phyloP scores from a whole-genome alignment of 1,284 basidiomycete genomes.

The Fomitopsis pinicola region DNA sequence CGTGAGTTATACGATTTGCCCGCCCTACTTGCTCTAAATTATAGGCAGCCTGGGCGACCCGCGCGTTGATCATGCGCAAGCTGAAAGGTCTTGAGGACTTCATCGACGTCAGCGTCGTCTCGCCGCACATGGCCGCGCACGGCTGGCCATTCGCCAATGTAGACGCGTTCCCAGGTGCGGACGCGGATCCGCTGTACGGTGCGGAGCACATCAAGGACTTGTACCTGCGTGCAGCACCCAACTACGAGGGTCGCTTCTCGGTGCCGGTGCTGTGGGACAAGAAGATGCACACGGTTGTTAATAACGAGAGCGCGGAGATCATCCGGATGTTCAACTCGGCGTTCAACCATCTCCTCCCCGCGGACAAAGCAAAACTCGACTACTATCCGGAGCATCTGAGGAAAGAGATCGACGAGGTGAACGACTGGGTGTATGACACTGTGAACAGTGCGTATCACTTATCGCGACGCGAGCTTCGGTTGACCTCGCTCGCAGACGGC shows the following conservation, averaged over 20 bases:
- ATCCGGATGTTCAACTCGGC: slow-evolving; percentile 88
- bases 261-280: slow-evolving; percentile 97
- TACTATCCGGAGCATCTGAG: slow-evolving; percentile 18
- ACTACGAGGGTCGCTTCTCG: slow-evolving; percentile 77
- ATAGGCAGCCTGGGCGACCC: slow-evolving; percentile 83
- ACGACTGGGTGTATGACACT: slow-evolving; percentile 82
- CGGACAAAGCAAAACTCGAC: slow-evolving; percentile 49
- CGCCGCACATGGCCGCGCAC: slow-evolving; percentile 77
- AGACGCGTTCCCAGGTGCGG: slow-evolving; percentile 70
- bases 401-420: slow-evolving; percentile 80
- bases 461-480: not conserved
- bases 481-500: slow-evolving; percentile 46
- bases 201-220: slow-evolving; percentile 80
- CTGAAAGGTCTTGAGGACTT: slow-evolving; percentile 90
- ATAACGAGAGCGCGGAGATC: slow-evolving; percentile 93
- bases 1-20: slow-evolving; percentile 45
- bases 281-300: slow-evolving; percentile 86
- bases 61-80: slow-evolving; percentile 84
- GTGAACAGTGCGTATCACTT: slow-evolving; percentile 64
- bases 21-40: not conserved
- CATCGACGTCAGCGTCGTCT: slow-evolving; percentile 83
- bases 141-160: slow-evolving; percentile 87
- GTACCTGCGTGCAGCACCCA: slow-evolving; percentile 74
- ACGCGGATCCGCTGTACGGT: slow-evolving; percentile 67
- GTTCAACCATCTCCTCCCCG: slow-evolving; percentile 72